These are phyloP conservation scores for Rubia peregrina DNA, from an alignment of 305 asterid genomes.

Conservation along the genomic window DNA sequence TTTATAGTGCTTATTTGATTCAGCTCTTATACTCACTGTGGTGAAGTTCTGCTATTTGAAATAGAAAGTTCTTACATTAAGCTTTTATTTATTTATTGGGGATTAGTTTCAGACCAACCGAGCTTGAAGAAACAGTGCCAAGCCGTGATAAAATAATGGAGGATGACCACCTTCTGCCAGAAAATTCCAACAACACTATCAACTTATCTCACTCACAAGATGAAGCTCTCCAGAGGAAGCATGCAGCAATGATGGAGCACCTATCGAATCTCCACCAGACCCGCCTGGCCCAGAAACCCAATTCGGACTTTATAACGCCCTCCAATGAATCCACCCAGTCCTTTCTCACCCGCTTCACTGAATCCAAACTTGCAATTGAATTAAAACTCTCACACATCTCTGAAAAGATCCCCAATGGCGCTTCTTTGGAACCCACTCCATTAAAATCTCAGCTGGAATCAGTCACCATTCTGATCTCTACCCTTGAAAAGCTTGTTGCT, in stretches of 20 bases:
- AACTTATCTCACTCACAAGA: conserved; percentile 17
- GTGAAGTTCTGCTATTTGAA: neutral
- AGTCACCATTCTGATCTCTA: conserved; percentile 45
- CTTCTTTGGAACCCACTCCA: conserved; percentile 22
- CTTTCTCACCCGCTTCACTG: conserved; percentile 56
- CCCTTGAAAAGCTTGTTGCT: conserved; percentile 66
- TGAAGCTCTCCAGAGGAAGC: conserved; percentile 49
- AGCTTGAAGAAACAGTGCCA: neutral
- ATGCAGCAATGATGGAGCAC: conserved; percentile 75
- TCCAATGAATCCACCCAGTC: conserved; percentile 25
- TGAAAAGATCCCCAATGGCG: conserved; percentile 6
- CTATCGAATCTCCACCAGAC: conserved; percentile 65
- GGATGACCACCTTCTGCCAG: conserved; percentile 2
- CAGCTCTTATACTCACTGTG: neutral
- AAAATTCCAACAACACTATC: neutral
- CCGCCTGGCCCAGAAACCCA: conserved; percentile 38
- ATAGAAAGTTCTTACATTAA: neutral
- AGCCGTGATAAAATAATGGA: neutral
- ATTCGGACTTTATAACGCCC: conserved; percentile 17
- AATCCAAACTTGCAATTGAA: conserved; percentile 58
- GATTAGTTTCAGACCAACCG: neutral
- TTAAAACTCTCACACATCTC: conserved; percentile 41
- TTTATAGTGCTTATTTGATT: neutral
- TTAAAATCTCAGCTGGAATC: conserved; percentile 45
- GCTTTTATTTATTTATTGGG: neutral